phyloP scores from a whole-genome alignment of 1,139 yeast genomes.

The Diutina neorugosa region DNA sequence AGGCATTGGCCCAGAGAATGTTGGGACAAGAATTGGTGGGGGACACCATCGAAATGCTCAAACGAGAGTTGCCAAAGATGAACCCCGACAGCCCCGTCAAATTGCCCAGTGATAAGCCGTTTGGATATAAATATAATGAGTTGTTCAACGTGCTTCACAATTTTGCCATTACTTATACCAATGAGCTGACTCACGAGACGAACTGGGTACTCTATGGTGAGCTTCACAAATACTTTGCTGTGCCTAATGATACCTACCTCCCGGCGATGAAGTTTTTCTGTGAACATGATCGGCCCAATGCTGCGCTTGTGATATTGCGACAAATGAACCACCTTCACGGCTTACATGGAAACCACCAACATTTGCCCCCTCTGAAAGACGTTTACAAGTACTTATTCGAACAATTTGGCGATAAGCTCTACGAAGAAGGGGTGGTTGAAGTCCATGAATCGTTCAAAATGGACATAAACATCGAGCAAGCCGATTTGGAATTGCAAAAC shows the following conservation, averaged over 20 bases:
- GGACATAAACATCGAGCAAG: slow-evolving; percentile 45
- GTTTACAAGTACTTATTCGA: slow-evolving; percentile 51
- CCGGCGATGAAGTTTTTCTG: slow-evolving; percentile 54
- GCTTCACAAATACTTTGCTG: slow-evolving; percentile 42
- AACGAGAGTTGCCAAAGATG: slow-evolving; percentile 44
- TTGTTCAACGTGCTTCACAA: slow-evolving; percentile 31
- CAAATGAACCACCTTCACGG: slow-evolving; percentile 47
- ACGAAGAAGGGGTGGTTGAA: slow-evolving; percentile 58
- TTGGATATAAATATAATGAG: slow-evolving; percentile 16
- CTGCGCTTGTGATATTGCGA: slow-evolving; percentile 53
- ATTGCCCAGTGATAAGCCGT: slow-evolving; percentile 17
- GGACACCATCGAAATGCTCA: slow-evolving; percentile 47
- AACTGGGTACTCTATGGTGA: slow-evolving; percentile 59
- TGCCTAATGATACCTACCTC: slow-evolving; percentile 49
- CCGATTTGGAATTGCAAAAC: slow-evolving; percentile 50
- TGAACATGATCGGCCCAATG: slow-evolving; percentile 44
- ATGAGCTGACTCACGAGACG: slow-evolving; percentile 31
- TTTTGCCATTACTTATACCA: slow-evolving; percentile 30
- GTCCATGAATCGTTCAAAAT: slow-evolving; percentile 55
- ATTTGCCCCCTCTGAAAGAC: slow-evolving; percentile 52
- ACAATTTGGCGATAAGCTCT: slow-evolving; percentile 47
- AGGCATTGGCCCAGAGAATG: slow-evolving; percentile 34
- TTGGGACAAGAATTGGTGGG: slow-evolving; percentile 37
- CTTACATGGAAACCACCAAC: slow-evolving; percentile 30
- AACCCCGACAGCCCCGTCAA: slow-evolving; percentile 21